phyloP scores from a whole-genome alignment of 257 asterid genomes.

The Ballota nigra region DNA sequence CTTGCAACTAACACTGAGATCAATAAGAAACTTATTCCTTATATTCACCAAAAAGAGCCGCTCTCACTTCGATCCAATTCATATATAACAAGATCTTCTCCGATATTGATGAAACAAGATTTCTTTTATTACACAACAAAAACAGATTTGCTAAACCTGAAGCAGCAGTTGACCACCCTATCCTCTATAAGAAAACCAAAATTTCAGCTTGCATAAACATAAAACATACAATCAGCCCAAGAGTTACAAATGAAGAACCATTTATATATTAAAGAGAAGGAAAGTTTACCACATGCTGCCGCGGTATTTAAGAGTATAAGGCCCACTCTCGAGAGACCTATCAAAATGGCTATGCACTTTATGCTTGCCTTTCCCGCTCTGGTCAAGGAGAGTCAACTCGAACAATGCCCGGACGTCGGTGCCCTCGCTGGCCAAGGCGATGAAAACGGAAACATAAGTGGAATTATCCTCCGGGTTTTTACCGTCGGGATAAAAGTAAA shows the following conservation, averaged over 20 bases:
- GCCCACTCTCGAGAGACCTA: conserved; percentile 84
- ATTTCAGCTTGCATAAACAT: neutral
- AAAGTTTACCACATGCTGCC: conserved; percentile 81
- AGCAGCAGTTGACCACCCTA: neutral
- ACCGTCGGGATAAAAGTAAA: conserved; percentile 85
- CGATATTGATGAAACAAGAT: neutral
- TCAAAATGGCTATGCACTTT: conserved; percentile 91
- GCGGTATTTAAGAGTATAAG: conserved; percentile 68
- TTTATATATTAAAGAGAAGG: neutral
- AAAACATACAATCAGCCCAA: neutral
- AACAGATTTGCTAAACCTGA: neutral
- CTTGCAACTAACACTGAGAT: neutral
- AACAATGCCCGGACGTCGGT: conserved; percentile 84
- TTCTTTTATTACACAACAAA: neutral
- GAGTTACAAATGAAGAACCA: neutral
- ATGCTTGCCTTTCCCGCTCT: conserved; percentile 88
- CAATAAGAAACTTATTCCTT: neutral
- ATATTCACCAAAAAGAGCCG: neutral
- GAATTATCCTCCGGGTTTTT: conserved; percentile 78
- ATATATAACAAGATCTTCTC: neutral
- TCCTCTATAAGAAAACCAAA: neutral
- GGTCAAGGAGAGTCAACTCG: conserved; percentile 79
- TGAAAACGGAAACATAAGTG: conserved; percentile 68
- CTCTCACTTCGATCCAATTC: neutral
- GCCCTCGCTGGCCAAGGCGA: conserved; percentile 82